Evolutionary conservation across 2,329 filamentous ascomycete genomes (phyloP).

Genomic region (Ophiocordyceps unilateralis): DNA sequence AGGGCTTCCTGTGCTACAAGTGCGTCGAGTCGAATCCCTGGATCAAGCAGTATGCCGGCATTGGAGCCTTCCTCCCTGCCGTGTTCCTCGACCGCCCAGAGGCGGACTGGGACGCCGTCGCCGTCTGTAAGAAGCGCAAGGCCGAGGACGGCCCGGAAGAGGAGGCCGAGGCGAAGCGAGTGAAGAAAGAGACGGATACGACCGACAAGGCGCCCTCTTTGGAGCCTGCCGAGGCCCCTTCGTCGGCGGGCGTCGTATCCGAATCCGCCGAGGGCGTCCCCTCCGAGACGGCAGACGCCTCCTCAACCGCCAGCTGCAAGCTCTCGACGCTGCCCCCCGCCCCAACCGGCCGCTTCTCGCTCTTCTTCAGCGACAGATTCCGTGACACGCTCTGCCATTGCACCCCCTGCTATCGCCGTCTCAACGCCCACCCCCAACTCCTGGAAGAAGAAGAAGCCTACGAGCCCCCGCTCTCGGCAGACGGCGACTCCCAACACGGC

Average conservation of each 20-base stretch:
- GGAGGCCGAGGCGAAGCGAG: constrained; percentile 29
- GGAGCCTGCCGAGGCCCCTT: constrained; percentile 1
- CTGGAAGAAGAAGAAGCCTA: constrained; percentile 91
- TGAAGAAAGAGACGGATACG: constrained; percentile 23
- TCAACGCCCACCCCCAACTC: constrained; percentile 58
- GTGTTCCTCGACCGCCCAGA: constrained; percentile 31
- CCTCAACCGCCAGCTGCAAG: constrained; percentile 31
- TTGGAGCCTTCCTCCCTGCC: constrained; percentile 60
- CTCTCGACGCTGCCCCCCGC: constrained; percentile 37
- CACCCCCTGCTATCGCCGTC: constrained; percentile 55
- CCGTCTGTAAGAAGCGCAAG: constrained; percentile 46
- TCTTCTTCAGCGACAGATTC: constrained; percentile 70
- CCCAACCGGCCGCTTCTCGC: constrained; percentile 47
- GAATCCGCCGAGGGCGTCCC: background rate
- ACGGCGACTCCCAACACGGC: constrained; percentile 34
- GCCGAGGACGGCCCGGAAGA: constrained; percentile 32
- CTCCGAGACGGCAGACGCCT: background rate
- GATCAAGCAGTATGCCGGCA: constrained; percentile 77
- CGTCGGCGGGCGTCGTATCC: background rate
- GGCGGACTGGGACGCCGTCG: background rate
- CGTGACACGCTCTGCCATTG: constrained; percentile 73
- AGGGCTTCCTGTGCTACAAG: constrained; percentile 84
- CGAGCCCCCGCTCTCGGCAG: constrained; percentile 68
- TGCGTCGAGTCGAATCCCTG: constrained; percentile 78
- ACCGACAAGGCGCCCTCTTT: background rate